phyloP scores from a whole-genome alignment of 2,329 filamentous ascomycete genomes.

The Drechslerella stenobrocha region DNA sequence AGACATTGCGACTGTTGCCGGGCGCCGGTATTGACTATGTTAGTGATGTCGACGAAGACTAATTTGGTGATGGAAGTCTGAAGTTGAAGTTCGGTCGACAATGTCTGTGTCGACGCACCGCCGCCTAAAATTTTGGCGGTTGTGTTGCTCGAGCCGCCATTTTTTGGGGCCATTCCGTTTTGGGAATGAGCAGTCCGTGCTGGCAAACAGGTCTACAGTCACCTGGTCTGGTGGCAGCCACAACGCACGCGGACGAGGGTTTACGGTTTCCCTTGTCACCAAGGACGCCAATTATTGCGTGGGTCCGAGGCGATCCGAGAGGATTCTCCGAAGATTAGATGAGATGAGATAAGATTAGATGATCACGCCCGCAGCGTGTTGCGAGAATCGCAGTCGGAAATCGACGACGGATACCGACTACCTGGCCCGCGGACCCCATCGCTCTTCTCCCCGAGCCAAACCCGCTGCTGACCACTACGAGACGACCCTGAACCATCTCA shows the following conservation, averaged over 20 bases:
- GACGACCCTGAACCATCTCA: too few relatives aligned
- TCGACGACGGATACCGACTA: too few relatives aligned
- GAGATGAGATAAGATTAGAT: slow-evolving; percentile 43
- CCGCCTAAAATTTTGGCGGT: slow-evolving; percentile 41
- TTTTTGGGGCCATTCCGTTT: slow-evolving; percentile 31
- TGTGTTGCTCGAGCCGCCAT: slow-evolving; percentile 21
- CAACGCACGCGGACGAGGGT: slow-evolving; percentile 16
- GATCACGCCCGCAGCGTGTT: not conserved
- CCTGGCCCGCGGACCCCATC: too few relatives aligned
- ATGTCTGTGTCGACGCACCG: slow-evolving; percentile 25
- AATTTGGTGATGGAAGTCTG: slow-evolving; percentile 27
- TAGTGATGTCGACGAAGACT: slow-evolving; percentile 30
- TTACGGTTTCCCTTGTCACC: not conserved
- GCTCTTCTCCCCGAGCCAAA: too few relatives aligned
- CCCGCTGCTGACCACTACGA: too few relatives aligned
- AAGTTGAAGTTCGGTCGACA: slow-evolving; percentile 9
- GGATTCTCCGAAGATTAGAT: slow-evolving; percentile 7
- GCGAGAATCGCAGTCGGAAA: slow-evolving; percentile 6
- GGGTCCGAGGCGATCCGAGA: slow-evolving; percentile 1
- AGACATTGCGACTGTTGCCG: slow-evolving; percentile 51
- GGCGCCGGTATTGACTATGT: slow-evolving; percentile 42
- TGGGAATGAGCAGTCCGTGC: slow-evolving; percentile 35
- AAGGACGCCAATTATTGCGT: not conserved
- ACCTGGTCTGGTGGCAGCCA: slow-evolving; percentile 18
- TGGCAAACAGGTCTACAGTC: slow-evolving; percentile 8